Evolutionary conservation across 257 asterid genomes (phyloP).

Genomic region (Rubia yunnanensis): DNA sequence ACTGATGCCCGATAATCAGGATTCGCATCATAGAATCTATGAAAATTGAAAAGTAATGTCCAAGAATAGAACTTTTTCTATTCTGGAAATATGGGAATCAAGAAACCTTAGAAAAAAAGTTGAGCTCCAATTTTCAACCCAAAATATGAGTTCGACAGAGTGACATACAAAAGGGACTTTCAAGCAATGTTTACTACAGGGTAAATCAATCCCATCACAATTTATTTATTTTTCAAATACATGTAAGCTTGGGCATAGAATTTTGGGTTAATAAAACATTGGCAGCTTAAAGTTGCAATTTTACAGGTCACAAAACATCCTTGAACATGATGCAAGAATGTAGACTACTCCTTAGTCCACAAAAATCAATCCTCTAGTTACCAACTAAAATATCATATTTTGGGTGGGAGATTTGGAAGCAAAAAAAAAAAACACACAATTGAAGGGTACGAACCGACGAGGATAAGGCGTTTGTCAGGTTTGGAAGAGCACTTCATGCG

Average conservation of each 20-base stretch:
- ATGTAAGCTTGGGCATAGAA: not conserved
- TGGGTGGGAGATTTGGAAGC: too few species aligned
- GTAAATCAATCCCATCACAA: not conserved
- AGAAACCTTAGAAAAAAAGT: not conserved
- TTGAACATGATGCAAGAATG: too few species aligned
- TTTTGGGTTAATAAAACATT: not conserved
- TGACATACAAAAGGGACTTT: not conserved
- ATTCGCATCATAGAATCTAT: too few species aligned
- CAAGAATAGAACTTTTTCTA: too few species aligned
- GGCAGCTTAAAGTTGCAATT: too few species aligned
- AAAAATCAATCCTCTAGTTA: too few species aligned
- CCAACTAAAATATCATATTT: too few species aligned
- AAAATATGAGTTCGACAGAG: not conserved
- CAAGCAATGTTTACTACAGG: too few species aligned
- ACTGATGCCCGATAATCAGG: too few species aligned
- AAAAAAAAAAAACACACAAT: too few species aligned
- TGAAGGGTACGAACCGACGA: slow-evolving; percentile 38
- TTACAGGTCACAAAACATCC: not conserved
- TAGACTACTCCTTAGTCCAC: too few species aligned
- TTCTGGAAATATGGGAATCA: too few species aligned
- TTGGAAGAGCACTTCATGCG: slow-evolving; percentile 64
- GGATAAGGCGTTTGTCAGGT: slow-evolving; percentile 89
- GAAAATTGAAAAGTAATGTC: not conserved
- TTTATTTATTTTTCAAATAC: not conserved
- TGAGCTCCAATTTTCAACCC: not conserved